Percentiles rank a stretch among this genome's conserved stretches.
Conservation (phyloP, 2,329 filamentous ascomycete species). For the Xylaria sp. region DNA sequence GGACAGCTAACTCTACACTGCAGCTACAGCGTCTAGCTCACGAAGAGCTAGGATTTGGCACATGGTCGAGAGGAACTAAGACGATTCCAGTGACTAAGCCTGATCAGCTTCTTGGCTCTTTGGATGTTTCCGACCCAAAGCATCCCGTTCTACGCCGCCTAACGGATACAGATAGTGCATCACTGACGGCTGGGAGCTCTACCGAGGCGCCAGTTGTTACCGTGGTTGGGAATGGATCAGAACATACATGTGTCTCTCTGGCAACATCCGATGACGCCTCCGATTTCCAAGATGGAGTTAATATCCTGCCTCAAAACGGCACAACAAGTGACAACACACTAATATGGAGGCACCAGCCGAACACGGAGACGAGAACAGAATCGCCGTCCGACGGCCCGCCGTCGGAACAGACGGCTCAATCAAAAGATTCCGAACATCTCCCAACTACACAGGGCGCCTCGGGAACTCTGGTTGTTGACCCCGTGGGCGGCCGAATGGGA, state of each 20-base stretch:
- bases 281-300: not conserved
- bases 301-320: not conserved
- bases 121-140: not conserved
- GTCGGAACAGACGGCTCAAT: not conserved
- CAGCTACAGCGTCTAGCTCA: conserved; percentile 32
- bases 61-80: not conserved
- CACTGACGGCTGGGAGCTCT: no score
- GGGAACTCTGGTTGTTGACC: not conserved
- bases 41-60: conserved; percentile 9
- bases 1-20: conserved; percentile 39
- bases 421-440: not conserved
- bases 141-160: not conserved
- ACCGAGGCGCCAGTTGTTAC: not conserved
- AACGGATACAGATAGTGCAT: not conserved
- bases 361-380: not conserved
- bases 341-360: not conserved
- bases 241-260: not conserved
- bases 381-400: not conserved
- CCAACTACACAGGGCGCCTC: not conserved
- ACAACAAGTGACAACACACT: not conserved
- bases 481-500: not conserved
- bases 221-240: not conserved
- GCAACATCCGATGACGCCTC: not conserved
- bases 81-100: not conserved
- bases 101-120: not conserved